Base-by-base conservation (phyloP, 2,329 filamentous ascomycete species). In the Aspergillus awamori region DNA sequence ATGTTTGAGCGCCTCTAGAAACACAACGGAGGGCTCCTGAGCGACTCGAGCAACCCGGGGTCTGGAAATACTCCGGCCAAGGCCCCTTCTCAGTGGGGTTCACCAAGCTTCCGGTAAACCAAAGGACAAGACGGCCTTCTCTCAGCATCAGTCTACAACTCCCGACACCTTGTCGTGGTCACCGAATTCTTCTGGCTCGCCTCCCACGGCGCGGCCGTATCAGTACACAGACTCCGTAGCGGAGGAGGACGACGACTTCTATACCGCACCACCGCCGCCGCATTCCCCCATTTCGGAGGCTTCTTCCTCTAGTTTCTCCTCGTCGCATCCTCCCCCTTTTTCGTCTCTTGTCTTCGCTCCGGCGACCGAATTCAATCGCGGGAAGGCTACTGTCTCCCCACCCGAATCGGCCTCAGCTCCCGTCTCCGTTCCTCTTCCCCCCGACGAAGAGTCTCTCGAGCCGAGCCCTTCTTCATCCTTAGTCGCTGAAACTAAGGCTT, bases 401-500 rank as follows among this genome's bases (percentile, higher is more conserved):
- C 77, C 80, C 51, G 77, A 78, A 68, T 79, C 81, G 67, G 74
- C 79, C 62, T 76, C 73, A 41, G 70, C 82, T 62, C 81, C 83
- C 62, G 80, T 81, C 26, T 82, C 84, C 68, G 80, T 82, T 65
- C 78, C 84, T 53, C 79, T 82, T 61, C 81, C 84, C 54, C 80
- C 81, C 57, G 79, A 81, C 61, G 78, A 82, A 65, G 81, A 83
- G 68, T 74, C 77, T 68, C 77, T 80, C 61, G 79, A 81, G 45
- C 66, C 76, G 60, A 71, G 77, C 60, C 72, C 75, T 57, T 74
- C 74, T 62, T 81, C 82, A 59, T 81, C 82, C 36, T 80, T 84
- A 67, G 80, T 85, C 70, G 86, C 87, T 67, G 92, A 96, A 74
- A 94, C 92, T 72, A 96, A 97, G 80, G 88, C 89, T 70, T 91